These are phyloP conservation scores for Mortierella sp. DNA, from an alignment of 371 early-diverging fungal genomes.

Conservation along the genomic window DNA sequence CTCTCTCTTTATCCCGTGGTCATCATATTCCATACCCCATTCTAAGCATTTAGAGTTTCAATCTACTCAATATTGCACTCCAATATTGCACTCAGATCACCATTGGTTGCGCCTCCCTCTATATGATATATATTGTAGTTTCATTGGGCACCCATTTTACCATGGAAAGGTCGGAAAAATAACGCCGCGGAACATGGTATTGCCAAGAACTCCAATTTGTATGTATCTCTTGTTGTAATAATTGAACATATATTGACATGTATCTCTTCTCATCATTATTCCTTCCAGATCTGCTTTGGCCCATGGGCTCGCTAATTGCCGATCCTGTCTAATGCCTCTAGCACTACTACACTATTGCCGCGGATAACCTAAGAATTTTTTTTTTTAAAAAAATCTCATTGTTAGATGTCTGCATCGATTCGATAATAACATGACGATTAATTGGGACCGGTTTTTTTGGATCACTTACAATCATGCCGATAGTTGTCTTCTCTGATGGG, in stretches of 20 bases:
- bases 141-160: neutral
- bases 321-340: conserved; percentile 94
- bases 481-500: conserved; percentile 73
- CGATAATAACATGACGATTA: neutral
- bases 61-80: neutral
- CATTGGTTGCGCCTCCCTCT: neutral
- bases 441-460: neutral
- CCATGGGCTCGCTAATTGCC: conserved; percentile 35
- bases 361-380: conserved; percentile 81
- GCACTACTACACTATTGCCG: conserved; percentile 91
- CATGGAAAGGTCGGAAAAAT: too few species aligned
- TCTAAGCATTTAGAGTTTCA: neutral
- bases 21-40: neutral
- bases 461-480: conserved; percentile 89
- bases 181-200: neutral
- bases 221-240: too few species aligned
- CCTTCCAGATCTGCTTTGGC: neutral
- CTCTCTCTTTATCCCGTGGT: neutral
- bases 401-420: neutral
- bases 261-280: neutral
- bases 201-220: neutral
- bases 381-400: neutral
- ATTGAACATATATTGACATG: neutral
- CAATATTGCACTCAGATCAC: too few species aligned
- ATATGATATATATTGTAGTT: neutral